Percentiles rank a stretch among this genome's conserved stretches.
These are phyloP conservation scores for Caryocar brasiliense DNA, from an alignment of 441 rosid genomes.

Conservation along the genomic window DNA sequence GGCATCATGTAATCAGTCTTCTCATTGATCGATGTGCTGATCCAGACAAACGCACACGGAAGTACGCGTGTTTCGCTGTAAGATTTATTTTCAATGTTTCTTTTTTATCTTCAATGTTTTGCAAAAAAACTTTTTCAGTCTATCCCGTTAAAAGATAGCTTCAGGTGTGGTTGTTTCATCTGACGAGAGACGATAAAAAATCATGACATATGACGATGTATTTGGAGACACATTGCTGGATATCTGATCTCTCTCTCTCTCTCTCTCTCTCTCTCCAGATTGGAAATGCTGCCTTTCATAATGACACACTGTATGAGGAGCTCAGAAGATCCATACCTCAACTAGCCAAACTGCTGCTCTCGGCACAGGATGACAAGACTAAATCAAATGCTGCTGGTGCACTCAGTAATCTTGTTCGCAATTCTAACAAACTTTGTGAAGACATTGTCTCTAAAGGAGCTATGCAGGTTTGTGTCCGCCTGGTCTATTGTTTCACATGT, in stretches of 20 bases:
- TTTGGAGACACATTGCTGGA: not conserved
- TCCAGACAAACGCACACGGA: slow-evolving; percentile 85
- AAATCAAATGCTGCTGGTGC: slow-evolving; percentile 99
- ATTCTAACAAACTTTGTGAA: slow-evolving; percentile 81
- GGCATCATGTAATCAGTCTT: slow-evolving; percentile 49
- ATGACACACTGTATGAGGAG: slow-evolving; percentile 72
- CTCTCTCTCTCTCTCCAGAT: slow-evolving; percentile 35
- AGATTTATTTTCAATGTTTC: not conserved
- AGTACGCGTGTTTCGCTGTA: slow-evolving; percentile 98
- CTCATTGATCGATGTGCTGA: slow-evolving; percentile 94
- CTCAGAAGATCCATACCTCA: slow-evolving; percentile 83
- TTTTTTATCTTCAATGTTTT: not conserved
- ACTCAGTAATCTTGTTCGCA: slow-evolving; percentile 91
- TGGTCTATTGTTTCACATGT: too few species aligned
- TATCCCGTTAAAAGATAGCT: not conserved
- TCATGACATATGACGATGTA: not conserved
- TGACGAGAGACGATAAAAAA: not conserved
- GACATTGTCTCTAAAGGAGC: slow-evolving; percentile 92
- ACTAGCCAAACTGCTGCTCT: slow-evolving; percentile 60
- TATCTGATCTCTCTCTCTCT: not conserved
- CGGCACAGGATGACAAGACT: slow-evolving; percentile 89
- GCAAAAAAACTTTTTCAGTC: not conserved
- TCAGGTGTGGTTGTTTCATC: not conserved
- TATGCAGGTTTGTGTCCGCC: slow-evolving; percentile 84
- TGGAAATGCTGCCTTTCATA: slow-evolving; percentile 95